Base-by-base conservation (phyloP, 495 filamentous ascomycete genomes). In the Friedmanniomyces endolithicus region DNA sequence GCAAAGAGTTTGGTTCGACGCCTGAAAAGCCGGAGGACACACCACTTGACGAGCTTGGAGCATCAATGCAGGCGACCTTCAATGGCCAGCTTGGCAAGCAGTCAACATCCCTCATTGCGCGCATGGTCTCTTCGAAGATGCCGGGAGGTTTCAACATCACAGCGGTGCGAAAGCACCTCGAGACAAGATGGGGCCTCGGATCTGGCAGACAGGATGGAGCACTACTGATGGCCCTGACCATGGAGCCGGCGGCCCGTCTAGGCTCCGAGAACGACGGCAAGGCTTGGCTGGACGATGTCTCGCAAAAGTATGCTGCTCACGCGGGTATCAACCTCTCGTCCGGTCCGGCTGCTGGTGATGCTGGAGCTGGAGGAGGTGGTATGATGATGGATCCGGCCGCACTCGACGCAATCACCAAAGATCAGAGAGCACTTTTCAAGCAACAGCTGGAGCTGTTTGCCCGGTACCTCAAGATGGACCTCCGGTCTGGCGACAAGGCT, bases 361-460 rank as follows among this genome's bases (percentile, higher is more conserved):
- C 74, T 41, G 88, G 82, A 48, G 80, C 71, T 53, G 83, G 79
- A 35, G 80, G 74, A 37, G 84, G 80, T 51, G 84, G 85, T 61
- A 97, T 99, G 92, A 90, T 96, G 83, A 96, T 99, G 94, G 92
- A 97, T 58, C 94, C 94, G 1, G 92, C 92, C 20, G 92, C 92
- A 31, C 83, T 97, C 58, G 94, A 97, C 71, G 92, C 94, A 16
- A 75, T 97, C 53, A 99, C 92, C 56, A 96, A 95, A 71, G 90
- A 96, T 64, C 94, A 99, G 67, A 78, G 80, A 52, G 84, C 87
- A 16, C 72, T 97, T 14, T 97, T 97, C 82, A 96, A 95, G 74
- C 90, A 97, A 64, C 92, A 99, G 62, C 75, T 97, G 11, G 92
- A 99, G 73, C 74, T 95, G 8, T 86, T 94, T 62, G 92, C 94